Evolutionary conservation across 2,329 filamentous ascomycete genomes (phyloP).

Genomic region (Zasmidium citrigriseum): DNA sequence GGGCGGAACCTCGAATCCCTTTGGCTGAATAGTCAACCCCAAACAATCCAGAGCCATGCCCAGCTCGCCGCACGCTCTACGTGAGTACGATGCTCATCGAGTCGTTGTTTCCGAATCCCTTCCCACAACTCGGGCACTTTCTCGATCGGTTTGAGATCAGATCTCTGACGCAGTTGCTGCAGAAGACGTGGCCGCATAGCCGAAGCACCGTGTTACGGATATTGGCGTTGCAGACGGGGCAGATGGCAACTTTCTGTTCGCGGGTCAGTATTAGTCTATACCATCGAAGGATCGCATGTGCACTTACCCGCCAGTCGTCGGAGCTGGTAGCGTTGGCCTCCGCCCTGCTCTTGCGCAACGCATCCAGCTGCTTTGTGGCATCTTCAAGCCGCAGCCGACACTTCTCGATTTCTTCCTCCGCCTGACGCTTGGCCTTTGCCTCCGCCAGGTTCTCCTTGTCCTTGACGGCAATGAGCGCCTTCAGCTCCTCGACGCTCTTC

Average conservation of each 20-base stretch:
- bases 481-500: conserved; percentile 75
- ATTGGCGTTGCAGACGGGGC: conserved; percentile 87
- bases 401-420: conserved; percentile 74
- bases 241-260: conserved; percentile 71
- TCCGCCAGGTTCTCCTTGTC: conserved; percentile 70
- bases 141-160: conserved; percentile 85
- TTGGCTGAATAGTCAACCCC: not conserved
- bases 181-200: conserved; percentile 94
- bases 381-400: conserved; percentile 76
- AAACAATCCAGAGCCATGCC: not conserved
- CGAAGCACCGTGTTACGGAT: conserved; percentile 95
- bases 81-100: conserved; percentile 63
- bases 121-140: conserved; percentile 93
- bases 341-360: conserved; percentile 78
- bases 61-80: conserved; percentile 10
- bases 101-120: conserved; percentile 87
- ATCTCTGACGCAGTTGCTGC: conserved; percentile 85
- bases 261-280: not conserved
- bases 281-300: not conserved
- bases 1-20: not conserved
- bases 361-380: conserved; percentile 78
- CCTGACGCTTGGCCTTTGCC: conserved; percentile 59
- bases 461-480: conserved; percentile 71
- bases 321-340: conserved; percentile 70
- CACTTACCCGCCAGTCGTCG: conserved; percentile 80